These are phyloP conservation scores for Clarireedia homoeocarpa DNA, from an alignment of 2,329 filamentous ascomycete genomes.

Conservation along the genomic window DNA sequence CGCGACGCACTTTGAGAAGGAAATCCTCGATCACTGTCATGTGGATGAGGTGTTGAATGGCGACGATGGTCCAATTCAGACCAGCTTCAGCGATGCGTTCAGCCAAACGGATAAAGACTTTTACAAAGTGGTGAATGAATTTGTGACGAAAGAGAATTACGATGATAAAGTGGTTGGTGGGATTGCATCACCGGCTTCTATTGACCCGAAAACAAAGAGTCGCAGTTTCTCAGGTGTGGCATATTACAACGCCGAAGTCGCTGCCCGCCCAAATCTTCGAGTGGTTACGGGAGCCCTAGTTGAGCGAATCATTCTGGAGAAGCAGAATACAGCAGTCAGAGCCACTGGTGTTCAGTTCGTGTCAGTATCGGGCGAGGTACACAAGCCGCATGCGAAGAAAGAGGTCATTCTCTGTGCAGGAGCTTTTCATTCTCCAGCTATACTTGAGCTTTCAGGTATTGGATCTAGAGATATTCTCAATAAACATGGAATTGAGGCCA, in stretches of 20 bases:
- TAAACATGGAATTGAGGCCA: slow-evolving; percentile 6
- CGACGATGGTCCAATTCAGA: slow-evolving; percentile 11
- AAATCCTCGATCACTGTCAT: neutral
- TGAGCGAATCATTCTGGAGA: slow-evolving; percentile 47
- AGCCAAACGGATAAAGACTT: slow-evolving; percentile 8
- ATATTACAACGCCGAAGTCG: slow-evolving; percentile 17
- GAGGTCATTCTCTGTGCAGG: slow-evolving; percentile 28
- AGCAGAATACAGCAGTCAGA: neutral
- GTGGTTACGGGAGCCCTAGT: slow-evolving; percentile 82
- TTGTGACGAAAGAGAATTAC: slow-evolving; percentile 26
- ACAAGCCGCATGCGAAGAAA: slow-evolving; percentile 13
- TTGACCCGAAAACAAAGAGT: slow-evolving; percentile 16
- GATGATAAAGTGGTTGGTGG: slow-evolving; percentile 29
- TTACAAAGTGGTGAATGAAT: slow-evolving; percentile 10
- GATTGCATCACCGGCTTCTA: slow-evolving; percentile 19
- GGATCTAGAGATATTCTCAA: slow-evolving; percentile 18
- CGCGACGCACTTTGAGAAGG: slow-evolving; percentile 5
- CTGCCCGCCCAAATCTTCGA: slow-evolving; percentile 53
- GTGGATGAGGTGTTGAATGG: slow-evolving; percentile 6
- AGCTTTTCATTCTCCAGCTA: slow-evolving; percentile 18
- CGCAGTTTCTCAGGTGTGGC: slow-evolving; percentile 18
- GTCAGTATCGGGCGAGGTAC: neutral
- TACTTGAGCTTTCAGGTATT: slow-evolving; percentile 31
- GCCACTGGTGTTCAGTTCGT: slow-evolving; percentile 9
- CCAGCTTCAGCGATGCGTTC: slow-evolving; percentile 4